phyloP scores from a whole-genome alignment of 2,329 filamentous ascomycete genomes.

The Colletotrichum lindemuthianum region DNA sequence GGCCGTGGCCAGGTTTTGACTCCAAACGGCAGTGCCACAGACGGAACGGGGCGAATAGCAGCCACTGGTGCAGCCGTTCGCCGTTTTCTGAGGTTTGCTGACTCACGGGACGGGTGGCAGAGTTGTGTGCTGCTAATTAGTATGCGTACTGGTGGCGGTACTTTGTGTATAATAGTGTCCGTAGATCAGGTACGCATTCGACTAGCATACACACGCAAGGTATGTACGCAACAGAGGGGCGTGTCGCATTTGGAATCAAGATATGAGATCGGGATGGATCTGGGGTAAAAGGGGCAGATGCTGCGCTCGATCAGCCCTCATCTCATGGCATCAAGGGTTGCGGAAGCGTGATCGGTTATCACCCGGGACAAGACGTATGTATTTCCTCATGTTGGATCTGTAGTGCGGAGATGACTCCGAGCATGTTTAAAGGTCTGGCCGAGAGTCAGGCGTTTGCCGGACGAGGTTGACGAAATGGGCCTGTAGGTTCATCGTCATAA shows the following conservation, averaged over 20 bases:
- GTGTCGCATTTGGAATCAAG: slow-evolving; percentile 26
- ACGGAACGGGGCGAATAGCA: neutral
- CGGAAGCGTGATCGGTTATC: neutral
- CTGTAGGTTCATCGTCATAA: neutral
- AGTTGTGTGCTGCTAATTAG: no score
- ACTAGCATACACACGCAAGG: slow-evolving; percentile 19
- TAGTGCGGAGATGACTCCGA: neutral
- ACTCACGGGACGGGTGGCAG: neutral
- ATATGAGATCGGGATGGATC: slow-evolving; percentile 4
- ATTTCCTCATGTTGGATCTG: neutral
- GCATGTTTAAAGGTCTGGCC: no score
- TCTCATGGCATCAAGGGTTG: neutral
- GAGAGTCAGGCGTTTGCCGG: neutral
- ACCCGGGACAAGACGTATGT: neutral
- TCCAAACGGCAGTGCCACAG: slow-evolving; percentile 2
- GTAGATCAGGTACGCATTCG: neutral
- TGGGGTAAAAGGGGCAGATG: slow-evolving; percentile 9
- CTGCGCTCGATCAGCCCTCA: no score
- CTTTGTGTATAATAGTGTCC: neutral
- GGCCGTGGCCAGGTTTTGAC: neutral
- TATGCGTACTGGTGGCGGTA: no score
- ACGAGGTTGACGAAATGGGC: neutral
- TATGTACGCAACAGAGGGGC: neutral
- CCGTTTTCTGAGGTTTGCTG: slow-evolving; percentile 13
- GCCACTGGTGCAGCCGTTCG: neutral